Conservation (phyloP, 2,329 filamentous ascomycete species). For the Colletotrichum sp. region DNA sequence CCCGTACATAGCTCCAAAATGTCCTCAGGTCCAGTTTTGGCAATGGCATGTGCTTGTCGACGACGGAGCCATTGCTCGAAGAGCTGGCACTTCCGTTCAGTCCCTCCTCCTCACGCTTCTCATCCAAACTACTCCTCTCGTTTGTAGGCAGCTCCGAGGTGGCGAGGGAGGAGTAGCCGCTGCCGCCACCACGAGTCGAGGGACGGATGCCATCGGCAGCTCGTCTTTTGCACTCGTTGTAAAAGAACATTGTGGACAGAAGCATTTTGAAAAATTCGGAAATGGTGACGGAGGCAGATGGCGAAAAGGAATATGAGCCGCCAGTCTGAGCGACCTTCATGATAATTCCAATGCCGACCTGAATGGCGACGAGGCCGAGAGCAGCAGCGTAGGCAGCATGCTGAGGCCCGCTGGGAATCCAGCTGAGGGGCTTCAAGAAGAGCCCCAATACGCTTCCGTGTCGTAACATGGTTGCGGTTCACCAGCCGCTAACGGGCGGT, state of each 20-base stretch:
- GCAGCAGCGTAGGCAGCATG: constrained; percentile 30
- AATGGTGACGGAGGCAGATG: constrained; percentile 34
- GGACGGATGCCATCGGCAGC: constrained; percentile 20
- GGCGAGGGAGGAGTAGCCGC: constrained; percentile 16
- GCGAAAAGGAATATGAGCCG: constrained; percentile 32
- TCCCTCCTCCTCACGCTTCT: constrained; percentile 23
- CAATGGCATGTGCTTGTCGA: constrained; percentile 9
- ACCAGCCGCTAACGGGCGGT: constrained; percentile 6
- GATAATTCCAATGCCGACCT: constrained; percentile 39
- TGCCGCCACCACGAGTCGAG: constrained; percentile 21
- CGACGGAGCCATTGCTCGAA: background rate
- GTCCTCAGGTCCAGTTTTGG: constrained; percentile 12
- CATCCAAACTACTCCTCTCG: constrained; percentile 23
- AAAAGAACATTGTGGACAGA: constrained; percentile 33
- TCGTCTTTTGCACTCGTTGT: constrained; percentile 27
- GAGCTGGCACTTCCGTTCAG: constrained; percentile 15
- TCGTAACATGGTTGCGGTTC: constrained; percentile 2
- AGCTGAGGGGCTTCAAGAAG: constrained; percentile 18
- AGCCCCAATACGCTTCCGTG: constrained; percentile 22
- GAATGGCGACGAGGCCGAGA: constrained; percentile 35
- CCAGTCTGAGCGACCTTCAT: constrained; percentile 33
- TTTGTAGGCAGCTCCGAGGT: constrained; percentile 18
- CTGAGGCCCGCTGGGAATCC: constrained; percentile 22
- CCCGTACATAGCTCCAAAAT: constrained; percentile 25
- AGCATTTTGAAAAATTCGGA: constrained; percentile 36